Conservation (phyloP, 2,329 filamentous ascomycete species). For the Ophiostoma montium region DNA sequence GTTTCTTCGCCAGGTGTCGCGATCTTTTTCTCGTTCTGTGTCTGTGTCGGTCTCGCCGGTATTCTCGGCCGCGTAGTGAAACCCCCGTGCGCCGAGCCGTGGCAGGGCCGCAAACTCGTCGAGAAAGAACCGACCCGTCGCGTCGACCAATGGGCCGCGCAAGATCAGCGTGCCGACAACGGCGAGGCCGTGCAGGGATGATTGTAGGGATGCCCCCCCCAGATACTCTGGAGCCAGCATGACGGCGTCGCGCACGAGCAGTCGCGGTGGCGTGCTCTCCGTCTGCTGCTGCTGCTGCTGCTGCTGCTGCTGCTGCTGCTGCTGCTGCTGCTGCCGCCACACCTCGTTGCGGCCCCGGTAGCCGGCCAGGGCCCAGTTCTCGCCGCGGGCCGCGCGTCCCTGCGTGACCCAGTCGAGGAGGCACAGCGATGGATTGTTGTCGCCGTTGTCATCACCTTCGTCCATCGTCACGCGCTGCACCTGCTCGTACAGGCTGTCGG, state of each 20-base stretch:
- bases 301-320: constrained; percentile 11
- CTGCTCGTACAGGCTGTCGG: constrained; percentile 70
- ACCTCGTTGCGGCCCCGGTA: constrained; percentile 85
- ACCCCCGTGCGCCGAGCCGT: constrained; percentile 70
- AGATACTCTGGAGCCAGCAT: constrained; percentile 36
- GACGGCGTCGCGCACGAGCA: constrained; percentile 77
- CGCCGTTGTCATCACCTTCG: constrained; percentile 21
- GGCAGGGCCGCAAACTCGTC: constrained; percentile 65
- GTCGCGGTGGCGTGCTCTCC: constrained; percentile 31
- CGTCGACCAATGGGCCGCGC: constrained; percentile 54
- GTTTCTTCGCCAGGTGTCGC: constrained; percentile 42
- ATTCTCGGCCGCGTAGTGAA: constrained; percentile 32
- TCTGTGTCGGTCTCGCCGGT: constrained; percentile 23
- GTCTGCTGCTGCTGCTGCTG: constrained; percentile 10
- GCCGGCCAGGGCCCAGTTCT: constrained; percentile 69
- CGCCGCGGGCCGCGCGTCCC: constrained; percentile 69
- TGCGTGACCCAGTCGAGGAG: constrained; percentile 90
- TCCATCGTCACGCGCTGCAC: constrained; percentile 22
- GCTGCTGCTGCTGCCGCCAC: constrained; percentile 30
- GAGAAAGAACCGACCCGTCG: constrained; percentile 60
- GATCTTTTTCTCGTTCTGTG: too few species aligned
- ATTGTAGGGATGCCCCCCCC: constrained; percentile 23
- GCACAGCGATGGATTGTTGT: constrained; percentile 43
- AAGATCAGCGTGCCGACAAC: constrained; percentile 79
- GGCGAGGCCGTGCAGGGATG: constrained; percentile 60